phyloP scores from a whole-genome alignment of 2,329 filamentous ascomycete genomes.

The Periconia sp. region DNA sequence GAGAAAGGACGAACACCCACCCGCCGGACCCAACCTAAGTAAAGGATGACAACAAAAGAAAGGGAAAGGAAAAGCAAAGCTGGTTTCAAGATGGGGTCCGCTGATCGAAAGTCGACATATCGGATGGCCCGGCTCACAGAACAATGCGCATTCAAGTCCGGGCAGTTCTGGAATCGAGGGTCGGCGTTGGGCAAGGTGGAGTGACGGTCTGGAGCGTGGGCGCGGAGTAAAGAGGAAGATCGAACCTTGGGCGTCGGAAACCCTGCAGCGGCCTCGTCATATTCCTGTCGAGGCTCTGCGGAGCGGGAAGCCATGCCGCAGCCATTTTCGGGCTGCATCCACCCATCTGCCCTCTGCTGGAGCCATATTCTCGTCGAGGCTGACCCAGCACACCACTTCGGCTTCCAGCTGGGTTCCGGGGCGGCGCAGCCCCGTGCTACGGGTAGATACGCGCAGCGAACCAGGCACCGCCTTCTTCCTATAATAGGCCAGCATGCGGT shows the following conservation, averaged over 20 bases:
- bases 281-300: slow-evolving; percentile 20
- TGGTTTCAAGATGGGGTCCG: slow-evolving; percentile 4
- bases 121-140: slow-evolving; percentile 1
- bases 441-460: slow-evolving; percentile 11
- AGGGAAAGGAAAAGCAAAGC: slow-evolving; percentile 12
- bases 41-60: slow-evolving; percentile 15
- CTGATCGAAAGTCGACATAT: slow-evolving; percentile 15
- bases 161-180: neutral
- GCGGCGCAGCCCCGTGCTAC: slow-evolving; percentile 1
- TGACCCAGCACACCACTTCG: slow-evolving; percentile 17
- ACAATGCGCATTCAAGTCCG: slow-evolving; percentile 3
- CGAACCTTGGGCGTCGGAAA: slow-evolving; percentile 10
- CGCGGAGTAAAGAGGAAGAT: slow-evolving; percentile 8
- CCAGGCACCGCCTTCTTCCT: slow-evolving; percentile 8
- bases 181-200: slow-evolving; percentile 11
- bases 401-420: slow-evolving; percentile 14
- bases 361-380: slow-evolving; percentile 29
- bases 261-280: slow-evolving; percentile 17
- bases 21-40: slow-evolving; percentile 10
- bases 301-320: slow-evolving; percentile 10
- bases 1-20: slow-evolving; percentile 11
- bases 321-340: slow-evolving; percentile 6
- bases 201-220: slow-evolving; percentile 5
- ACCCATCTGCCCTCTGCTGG: slow-evolving; percentile 1
- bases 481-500: slow-evolving; percentile 17